Evolutionary conservation across 208 protist genomes (phyloP), one percentile per base, ranked within the genome.

Genomic region (Acanthamoeba royreba): DNA sequence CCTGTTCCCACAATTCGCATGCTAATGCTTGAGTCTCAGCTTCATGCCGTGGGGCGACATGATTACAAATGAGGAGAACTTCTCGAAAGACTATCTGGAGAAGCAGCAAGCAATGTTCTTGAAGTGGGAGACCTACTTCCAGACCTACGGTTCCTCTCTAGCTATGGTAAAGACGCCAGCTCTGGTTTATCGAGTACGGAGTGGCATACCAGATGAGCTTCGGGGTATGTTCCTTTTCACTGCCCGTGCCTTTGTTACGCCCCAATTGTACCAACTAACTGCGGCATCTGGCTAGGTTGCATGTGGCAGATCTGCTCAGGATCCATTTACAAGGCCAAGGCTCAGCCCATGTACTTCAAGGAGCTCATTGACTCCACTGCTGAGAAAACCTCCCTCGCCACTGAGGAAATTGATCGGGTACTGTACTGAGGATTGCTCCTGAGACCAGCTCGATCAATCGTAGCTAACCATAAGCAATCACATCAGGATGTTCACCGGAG

Each of bases 401-500:
- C 69, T 42, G 69, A 81, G 28, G 69, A 81, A 81, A 81, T 81
- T 22, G 69, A 81, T 33, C 22, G 69, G 69, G 69, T 81, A 81
- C 69, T 61, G 19, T 61, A 25, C 22, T 61, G 25, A 25, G 25
- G 28, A 81, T 81, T 40, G 15, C 15, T 81, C 15, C 19, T 33
- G 15, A 22, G 22, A 33, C 28, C 15, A 40, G 22, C 17, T 81
- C 28, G 33, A 22, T 17, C 15, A 19, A 42, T 81, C 17, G 15
- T 92, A 31, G 11, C 7, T 9, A 74, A 74, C 58, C 28, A 69
- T 31, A 45, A 19, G n/a, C 47, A 89, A 94, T 63, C 66, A 83
- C 33, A 94, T n/a, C n/a, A 96, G n/a, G 94, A 96, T 93, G 11
- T 96, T 22, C 47, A 92, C 22, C 33, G 94, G 40, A 93, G 55